Evolutionary conservation across 2,329 filamentous ascomycete genomes (phyloP).

Genomic region (Diatrype stigma): DNA sequence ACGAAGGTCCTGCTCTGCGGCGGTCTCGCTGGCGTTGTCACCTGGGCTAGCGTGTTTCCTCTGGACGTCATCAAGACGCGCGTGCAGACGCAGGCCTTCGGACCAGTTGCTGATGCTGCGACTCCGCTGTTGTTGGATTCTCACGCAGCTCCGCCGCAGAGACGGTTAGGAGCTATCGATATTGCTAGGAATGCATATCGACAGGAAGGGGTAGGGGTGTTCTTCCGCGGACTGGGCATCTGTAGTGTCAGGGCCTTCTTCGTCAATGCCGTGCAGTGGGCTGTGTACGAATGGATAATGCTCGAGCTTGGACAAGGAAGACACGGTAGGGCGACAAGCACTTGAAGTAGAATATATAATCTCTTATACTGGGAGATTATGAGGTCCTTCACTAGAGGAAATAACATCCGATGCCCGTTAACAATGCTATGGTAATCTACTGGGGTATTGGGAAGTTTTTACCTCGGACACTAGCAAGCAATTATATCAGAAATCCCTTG

Average conservation of each 20-base stretch:
- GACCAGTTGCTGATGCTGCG: constrained; percentile 15
- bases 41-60: constrained; percentile 88
- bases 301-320: constrained; percentile 40
- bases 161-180: constrained; percentile 51
- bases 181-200: constrained; percentile 64
- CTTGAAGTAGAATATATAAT: background rate
- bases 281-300: constrained; percentile 88
- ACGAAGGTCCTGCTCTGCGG: constrained; percentile 74
- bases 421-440: too few species aligned
- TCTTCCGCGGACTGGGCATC: constrained; percentile 71
- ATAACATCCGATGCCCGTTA: background rate
- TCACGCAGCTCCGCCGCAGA: constrained; percentile 14
- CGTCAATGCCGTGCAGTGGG: constrained; percentile 93
- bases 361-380: background rate
- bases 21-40: constrained; percentile 79
- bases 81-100: constrained; percentile 67
- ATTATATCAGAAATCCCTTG: background rate
- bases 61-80: constrained; percentile 90
- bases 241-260: constrained; percentile 85
- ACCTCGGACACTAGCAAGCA: background rate
- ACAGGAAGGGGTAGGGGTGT: constrained; percentile 56
- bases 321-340: constrained; percentile 5
- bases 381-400: background rate
- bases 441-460: background rate
- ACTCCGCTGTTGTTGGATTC: constrained; percentile 29